A percentile compares a stretch with the other conserved stretches of the same genome.
These are phyloP conservation scores for Acanthochlamys bracteata DNA, from an alignment of 106 monocot genomes.

Conservation along the genomic window DNA sequence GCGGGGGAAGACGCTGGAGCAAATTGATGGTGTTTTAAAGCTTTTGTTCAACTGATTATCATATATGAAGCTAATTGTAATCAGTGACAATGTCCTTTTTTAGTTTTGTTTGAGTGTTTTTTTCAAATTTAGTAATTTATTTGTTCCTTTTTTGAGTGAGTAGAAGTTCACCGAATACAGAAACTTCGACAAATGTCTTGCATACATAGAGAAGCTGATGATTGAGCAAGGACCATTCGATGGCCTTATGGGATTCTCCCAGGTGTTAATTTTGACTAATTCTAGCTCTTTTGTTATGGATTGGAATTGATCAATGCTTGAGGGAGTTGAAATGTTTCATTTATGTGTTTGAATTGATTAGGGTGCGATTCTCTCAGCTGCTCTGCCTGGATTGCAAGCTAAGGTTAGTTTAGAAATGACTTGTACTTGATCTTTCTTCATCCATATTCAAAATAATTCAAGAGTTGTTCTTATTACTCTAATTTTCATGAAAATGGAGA, in stretches of 20 bases:
- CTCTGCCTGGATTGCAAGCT: slow-evolving; percentile 60
- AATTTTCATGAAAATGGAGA: too few relatives aligned
- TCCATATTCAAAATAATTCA: neutral
- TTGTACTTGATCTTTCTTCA: neutral
- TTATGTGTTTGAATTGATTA: slow-evolving; percentile 6
- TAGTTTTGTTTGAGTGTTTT: too few relatives aligned
- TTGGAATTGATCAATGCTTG: neutral
- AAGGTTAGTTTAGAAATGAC: slow-evolving; percentile 27
- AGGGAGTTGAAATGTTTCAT: too few relatives aligned
- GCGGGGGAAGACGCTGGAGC: too few relatives aligned
- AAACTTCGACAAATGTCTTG: slow-evolving; percentile 72
- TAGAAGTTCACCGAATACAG: slow-evolving; percentile 55
- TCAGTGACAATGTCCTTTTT: too few relatives aligned
- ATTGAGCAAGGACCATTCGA: slow-evolving; percentile 83
- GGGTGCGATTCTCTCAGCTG: slow-evolving; percentile 89
- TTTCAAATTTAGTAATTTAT: neutral
- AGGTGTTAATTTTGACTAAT: slow-evolving; percentile 33
- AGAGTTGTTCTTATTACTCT: too few relatives aligned
- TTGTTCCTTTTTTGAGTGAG: neutral
- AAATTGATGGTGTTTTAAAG: too few relatives aligned
- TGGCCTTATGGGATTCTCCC: slow-evolving; percentile 98
- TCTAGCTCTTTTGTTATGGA: neutral
- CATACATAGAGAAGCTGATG: slow-evolving; percentile 78
- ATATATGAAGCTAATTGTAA: too few relatives aligned
- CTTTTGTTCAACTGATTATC: too few relatives aligned